Percentiles rank a stretch among this genome's conserved stretches.
These are phyloP conservation scores for Ballota nigra DNA, from an alignment of 257 asterid species.

Conservation along the genomic window DNA sequence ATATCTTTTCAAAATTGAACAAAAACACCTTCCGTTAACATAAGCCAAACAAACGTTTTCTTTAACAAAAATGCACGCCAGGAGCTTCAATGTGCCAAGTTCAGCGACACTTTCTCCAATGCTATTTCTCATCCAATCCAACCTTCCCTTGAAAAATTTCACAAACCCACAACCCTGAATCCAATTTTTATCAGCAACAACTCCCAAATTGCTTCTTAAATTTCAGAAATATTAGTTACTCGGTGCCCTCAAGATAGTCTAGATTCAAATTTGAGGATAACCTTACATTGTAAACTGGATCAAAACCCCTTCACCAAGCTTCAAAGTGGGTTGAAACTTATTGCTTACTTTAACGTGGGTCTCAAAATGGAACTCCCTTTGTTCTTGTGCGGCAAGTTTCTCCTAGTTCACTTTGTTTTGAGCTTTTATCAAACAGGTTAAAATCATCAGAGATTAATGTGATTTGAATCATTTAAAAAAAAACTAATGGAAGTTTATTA, in stretches of 20 bases:
- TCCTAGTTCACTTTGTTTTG: constrained; percentile 59
- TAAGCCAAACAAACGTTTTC: not conserved
- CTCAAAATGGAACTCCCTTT: constrained; percentile 59
- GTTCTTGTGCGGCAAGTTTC: constrained; percentile 71
- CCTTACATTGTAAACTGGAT: constrained; percentile 45
- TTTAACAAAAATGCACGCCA: constrained; percentile 22
- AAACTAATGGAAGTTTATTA: not conserved
- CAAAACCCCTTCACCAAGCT: constrained; percentile 43
- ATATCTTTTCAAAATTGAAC: not conserved
- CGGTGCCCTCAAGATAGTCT: not conserved
- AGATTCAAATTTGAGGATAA: not conserved
- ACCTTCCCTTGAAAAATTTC: constrained; percentile 43
- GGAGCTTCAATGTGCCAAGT: constrained; percentile 58
- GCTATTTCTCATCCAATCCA: constrained; percentile 65
- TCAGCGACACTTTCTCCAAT: constrained; percentile 67
- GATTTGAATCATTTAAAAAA: no score
- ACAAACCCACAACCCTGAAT: not conserved
- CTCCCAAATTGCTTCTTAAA: not conserved
- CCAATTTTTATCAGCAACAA: not conserved
- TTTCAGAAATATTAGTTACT: not conserved
- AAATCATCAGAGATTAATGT: not conserved
- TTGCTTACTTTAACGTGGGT: constrained; percentile 34
- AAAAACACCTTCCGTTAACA: not conserved
- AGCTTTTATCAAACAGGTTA: constrained; percentile 33
- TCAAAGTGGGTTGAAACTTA: constrained; percentile 24